These are phyloP conservation scores for Scedosporium aurantiacum DNA, from an alignment of 2,329 filamentous ascomycete species.

Conservation along the genomic window DNA sequence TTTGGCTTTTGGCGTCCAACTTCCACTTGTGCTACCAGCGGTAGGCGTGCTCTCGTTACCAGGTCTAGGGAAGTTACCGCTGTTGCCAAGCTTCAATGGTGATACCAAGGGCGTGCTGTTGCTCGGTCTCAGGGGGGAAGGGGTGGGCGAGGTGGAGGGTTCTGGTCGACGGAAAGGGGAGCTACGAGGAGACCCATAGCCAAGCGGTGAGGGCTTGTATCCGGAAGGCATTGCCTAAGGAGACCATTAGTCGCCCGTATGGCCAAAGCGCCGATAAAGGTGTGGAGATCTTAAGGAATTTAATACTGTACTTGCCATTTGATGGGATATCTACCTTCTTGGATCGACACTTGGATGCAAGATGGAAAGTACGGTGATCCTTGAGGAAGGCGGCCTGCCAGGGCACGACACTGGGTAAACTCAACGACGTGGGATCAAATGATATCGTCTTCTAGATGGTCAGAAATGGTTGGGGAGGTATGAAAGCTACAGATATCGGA, in stretches of 20 bases:
- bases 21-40: neutral
- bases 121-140: slow-evolving; percentile 50
- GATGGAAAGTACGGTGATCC: no score
- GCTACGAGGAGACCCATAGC: slow-evolving; percentile 58
- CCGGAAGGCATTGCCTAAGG: slow-evolving; percentile 6
- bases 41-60: slow-evolving; percentile 6
- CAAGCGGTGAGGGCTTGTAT: slow-evolving; percentile 62
- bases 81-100: slow-evolving; percentile 40
- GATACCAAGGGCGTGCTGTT: slow-evolving; percentile 46
- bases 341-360: no score
- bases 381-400: no score
- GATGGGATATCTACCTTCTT: neutral
- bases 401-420: no score
- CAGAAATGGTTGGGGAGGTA: no score
- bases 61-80: slow-evolving; percentile 18
- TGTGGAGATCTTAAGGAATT: neutral
- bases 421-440: no score
- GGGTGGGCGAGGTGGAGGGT: slow-evolving; percentile 54
- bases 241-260: neutral
- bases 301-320: neutral
- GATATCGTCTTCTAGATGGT: no score
- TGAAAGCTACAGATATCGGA: no score
- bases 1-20: slow-evolving; percentile 7
- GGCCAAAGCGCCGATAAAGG: neutral
- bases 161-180: slow-evolving; percentile 54